phyloP scores from a whole-genome alignment of 2,329 filamentous ascomycete species.

The Cladosporium sp. region DNA sequence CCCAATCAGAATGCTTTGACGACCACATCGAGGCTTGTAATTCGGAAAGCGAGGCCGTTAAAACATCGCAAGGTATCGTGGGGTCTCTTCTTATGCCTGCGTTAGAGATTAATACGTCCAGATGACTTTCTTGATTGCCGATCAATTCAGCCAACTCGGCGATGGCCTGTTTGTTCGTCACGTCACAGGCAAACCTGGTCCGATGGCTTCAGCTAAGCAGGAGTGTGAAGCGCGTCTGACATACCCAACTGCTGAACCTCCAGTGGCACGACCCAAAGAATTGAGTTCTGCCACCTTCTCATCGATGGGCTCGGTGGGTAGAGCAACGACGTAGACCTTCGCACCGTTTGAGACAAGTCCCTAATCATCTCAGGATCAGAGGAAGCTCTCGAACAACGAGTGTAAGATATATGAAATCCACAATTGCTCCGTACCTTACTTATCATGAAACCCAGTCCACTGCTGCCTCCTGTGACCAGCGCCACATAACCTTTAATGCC shows the following conservation, averaged over 20 bases:
- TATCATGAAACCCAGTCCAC: constrained; percentile 13
- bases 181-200: constrained; percentile 43
- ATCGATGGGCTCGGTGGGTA: constrained; percentile 45
- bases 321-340: constrained; percentile 26
- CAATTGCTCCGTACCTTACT: not conserved
- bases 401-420: not conserved
- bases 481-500: constrained; percentile 10
- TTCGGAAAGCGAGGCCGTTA: constrained; percentile 44
- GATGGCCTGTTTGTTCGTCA: constrained; percentile 51
- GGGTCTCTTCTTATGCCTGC: constrained; percentile 53
- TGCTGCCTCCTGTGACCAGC: constrained; percentile 12
- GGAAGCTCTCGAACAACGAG: not conserved
- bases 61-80: constrained; percentile 45
- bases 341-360: constrained; percentile 7
- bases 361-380: not conserved
- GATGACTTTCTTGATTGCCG: constrained; percentile 38
- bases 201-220: not conserved
- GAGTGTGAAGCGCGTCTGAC: not conserved
- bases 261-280: constrained; percentile 37
- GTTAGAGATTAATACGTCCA: constrained; percentile 52
- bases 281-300: constrained; percentile 44
- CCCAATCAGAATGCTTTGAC: constrained; percentile 45
- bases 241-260: constrained; percentile 34
- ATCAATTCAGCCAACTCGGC: constrained; percentile 43
- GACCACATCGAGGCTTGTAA: constrained; percentile 53